These are phyloP conservation scores for Globisporangium heterothallicum DNA, from an alignment of 352 stramenopile species.

Conservation along the genomic window DNA sequence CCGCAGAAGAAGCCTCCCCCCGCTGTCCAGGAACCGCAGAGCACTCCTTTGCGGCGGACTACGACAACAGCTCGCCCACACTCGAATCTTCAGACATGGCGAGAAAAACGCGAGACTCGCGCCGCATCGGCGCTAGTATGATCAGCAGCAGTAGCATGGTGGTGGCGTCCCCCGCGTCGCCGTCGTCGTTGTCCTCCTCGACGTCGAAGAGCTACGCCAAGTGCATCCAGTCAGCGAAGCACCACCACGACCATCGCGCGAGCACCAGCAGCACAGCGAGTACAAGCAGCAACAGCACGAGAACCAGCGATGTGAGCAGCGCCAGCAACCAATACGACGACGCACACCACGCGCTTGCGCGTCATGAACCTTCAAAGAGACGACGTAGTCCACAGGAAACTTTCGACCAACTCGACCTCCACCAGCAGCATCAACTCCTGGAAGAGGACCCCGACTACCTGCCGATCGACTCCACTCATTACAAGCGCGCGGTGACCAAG, in stretches of 20 bases:
- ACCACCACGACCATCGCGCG: slow-evolving; percentile 8
- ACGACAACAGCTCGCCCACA: not conserved
- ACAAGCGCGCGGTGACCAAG: slow-evolving; percentile 6
- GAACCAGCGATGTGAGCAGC: slow-evolving; percentile 8
- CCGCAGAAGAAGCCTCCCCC: not conserved
- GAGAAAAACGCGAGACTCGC: not conserved
- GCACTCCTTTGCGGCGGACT: too few relatives aligned
- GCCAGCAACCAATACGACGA: too few relatives aligned
- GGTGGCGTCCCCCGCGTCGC: not conserved
- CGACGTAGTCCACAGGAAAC: slow-evolving; percentile 3
- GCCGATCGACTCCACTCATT: slow-evolving; percentile 15
- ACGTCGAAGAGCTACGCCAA: slow-evolving; percentile 3
- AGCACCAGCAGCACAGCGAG: slow-evolving; percentile 14
- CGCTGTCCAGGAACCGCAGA: not conserved
- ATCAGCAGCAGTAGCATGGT: not conserved
- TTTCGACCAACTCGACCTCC: not conserved
- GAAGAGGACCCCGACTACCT: slow-evolving; percentile 17
- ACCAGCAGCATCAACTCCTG: slow-evolving; percentile 2
- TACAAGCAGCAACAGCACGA: slow-evolving; percentile 16
- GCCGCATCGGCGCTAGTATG: not conserved
- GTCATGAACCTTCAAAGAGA: too few relatives aligned
- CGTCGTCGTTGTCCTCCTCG: slow-evolving; percentile 2
- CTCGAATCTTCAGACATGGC: slow-evolving; percentile 7
- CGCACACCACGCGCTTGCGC: too few relatives aligned
- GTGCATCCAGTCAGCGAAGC: slow-evolving; percentile 11